These are phyloP conservation scores for Aspergillus sp. DNA, from an alignment of 2,329 filamentous ascomycete species.

Conservation along the genomic window DNA sequence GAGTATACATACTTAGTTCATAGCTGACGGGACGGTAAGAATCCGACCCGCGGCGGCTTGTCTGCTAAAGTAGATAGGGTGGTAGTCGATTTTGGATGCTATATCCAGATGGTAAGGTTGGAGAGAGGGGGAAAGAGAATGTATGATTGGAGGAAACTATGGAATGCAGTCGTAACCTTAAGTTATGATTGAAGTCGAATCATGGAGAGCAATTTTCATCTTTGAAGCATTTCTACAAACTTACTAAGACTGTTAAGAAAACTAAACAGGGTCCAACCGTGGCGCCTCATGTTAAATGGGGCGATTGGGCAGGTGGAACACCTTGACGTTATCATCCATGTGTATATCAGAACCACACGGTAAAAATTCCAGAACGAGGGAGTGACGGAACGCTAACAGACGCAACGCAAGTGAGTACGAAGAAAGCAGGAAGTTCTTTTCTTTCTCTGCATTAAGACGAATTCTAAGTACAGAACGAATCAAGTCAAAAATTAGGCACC, in stretches of 20 bases:
- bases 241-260: background rate
- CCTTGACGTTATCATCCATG: background rate
- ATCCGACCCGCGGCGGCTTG: no score
- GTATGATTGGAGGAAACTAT: background rate
- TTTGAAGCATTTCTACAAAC: background rate
- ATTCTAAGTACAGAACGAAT: background rate
- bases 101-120: no score
- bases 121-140: background rate
- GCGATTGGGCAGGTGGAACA: background rate
- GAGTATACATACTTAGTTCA: no score
- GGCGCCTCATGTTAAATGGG: background rate
- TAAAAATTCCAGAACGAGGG: background rate
- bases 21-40: no score
- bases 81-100: no score
- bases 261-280: background rate
- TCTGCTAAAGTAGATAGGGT: no score
- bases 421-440: background rate
- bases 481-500: constrained; percentile 6
- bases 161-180: background rate
- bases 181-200: no score
- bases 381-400: background rate
- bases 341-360: background rate
- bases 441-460: constrained; percentile 2
- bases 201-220: background rate
- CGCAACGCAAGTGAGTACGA: background rate